Evolutionary conservation across 257 asterid species (phyloP).

Genomic region (Osmanthus fragrans): DNA sequence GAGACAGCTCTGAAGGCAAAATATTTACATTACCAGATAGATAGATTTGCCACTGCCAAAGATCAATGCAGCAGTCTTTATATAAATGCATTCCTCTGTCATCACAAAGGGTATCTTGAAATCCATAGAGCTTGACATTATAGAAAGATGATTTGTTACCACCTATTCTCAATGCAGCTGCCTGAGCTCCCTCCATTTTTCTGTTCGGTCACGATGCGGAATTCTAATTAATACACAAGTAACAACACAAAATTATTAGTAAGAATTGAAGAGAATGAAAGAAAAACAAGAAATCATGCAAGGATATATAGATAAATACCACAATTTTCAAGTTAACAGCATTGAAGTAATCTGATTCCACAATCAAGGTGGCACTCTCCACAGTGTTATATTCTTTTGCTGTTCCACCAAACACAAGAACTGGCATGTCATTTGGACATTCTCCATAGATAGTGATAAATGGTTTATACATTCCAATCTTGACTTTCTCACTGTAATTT

Average conservation of each 20-base stretch:
- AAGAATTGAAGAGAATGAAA: not conserved
- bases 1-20: too few relatives aligned
- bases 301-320: slow-evolving; percentile 42
- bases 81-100: slow-evolving; percentile 61
- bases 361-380: slow-evolving; percentile 58
- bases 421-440: slow-evolving; percentile 44
- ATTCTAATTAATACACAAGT: slow-evolving; percentile 35
- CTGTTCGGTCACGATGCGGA: slow-evolving; percentile 69
- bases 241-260: not conserved
- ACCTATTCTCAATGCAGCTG: slow-evolving; percentile 52
- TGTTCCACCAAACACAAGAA: slow-evolving; percentile 43
- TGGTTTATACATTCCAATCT: slow-evolving; percentile 36
- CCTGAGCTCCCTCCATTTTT: slow-evolving; percentile 42
- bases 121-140: slow-evolving; percentile 60
- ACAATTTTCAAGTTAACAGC: slow-evolving; percentile 60
- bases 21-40: slow-evolving; percentile 45
- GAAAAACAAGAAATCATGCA: not conserved
- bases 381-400: slow-evolving; percentile 56
- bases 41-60: slow-evolving; percentile 70
- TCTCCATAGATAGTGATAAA: slow-evolving; percentile 62
- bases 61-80: slow-evolving; percentile 78
- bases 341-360: slow-evolving; percentile 54
- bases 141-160: slow-evolving; percentile 62
- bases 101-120: slow-evolving; percentile 82
- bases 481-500: slow-evolving; percentile 60